phyloP scores from a whole-genome alignment of 2,329 filamentous ascomycete genomes.

The Colletotrichum truncatum region DNA sequence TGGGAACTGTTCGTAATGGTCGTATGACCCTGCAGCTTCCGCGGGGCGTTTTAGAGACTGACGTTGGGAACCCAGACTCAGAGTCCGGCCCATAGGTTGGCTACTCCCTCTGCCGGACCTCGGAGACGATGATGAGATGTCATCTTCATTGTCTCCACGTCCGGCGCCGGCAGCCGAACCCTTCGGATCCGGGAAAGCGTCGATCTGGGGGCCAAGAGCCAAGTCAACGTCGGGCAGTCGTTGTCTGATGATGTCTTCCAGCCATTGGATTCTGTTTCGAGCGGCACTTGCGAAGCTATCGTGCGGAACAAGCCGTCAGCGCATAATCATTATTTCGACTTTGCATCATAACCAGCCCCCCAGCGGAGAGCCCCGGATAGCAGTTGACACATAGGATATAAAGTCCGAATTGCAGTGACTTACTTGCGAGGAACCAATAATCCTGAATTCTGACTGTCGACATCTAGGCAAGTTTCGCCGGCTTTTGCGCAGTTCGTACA shows the following conservation, averaged over 20 bases:
- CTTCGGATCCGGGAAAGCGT: constrained; percentile 32
- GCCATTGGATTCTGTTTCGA: constrained; percentile 42
- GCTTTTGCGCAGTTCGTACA: constrained; percentile 48
- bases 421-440: constrained; percentile 45
- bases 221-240: constrained; percentile 41
- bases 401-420: not conserved
- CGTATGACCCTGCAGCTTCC: constrained; percentile 43
- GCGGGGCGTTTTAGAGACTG: constrained; percentile 4
- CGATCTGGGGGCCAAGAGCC: constrained; percentile 37
- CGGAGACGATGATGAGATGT: constrained; percentile 1
- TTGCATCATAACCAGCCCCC: not conserved
- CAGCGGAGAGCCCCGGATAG: too few relatives aligned
- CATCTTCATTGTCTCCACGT: constrained; percentile 20
- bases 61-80: not conserved
- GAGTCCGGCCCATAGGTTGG: not conserved
- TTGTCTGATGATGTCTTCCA: constrained; percentile 40
- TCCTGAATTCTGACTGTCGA: constrained; percentile 45
- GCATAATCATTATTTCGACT: not conserved
- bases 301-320: not conserved
- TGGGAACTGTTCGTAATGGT: constrained; percentile 57
- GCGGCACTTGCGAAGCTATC: constrained; percentile 36
- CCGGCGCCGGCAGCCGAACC: constrained; percentile 3
- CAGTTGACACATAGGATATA: too few relatives aligned
- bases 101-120: constrained; percentile 2
- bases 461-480: constrained; percentile 44